Evolutionary conservation across 176 grass and related monocot genomes (phyloP).

Genomic region (Areca catechu): DNA sequence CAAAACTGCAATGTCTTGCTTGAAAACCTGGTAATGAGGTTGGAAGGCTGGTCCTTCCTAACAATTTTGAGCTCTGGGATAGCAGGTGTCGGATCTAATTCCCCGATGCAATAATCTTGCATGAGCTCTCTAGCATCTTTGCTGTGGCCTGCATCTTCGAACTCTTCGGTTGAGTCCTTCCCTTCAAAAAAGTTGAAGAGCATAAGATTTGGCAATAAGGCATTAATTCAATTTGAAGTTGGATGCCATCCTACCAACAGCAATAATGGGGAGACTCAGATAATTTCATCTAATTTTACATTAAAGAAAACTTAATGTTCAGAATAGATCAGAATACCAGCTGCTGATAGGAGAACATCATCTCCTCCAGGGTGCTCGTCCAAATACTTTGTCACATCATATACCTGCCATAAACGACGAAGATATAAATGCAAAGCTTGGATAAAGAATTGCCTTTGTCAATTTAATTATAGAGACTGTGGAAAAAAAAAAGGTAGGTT

Average conservation of each 20-base stretch:
- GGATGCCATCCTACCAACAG: too few species aligned
- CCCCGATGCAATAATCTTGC: conserved; percentile 77
- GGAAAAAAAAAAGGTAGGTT: too few species aligned
- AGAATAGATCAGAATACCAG: conserved; percentile 27
- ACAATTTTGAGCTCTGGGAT: conserved; percentile 68
- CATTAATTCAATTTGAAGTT: too few species aligned
- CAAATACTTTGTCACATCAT: conserved; percentile 87
- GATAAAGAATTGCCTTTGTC: too few species aligned
- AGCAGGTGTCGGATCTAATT: conserved; percentile 39
- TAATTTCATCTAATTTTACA: too few species aligned
- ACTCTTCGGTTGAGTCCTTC: conserved; percentile 71
- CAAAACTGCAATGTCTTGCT: conserved; percentile 23
- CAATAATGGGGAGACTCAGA: too few species aligned
- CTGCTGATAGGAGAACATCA: conserved; percentile 50
- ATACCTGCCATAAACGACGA: conserved; percentile 33
- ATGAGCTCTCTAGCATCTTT: conserved; percentile 58
- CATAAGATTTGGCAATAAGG: too few species aligned
- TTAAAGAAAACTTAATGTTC: neutral
- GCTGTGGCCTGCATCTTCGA: conserved; percentile 79
- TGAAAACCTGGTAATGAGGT: conserved; percentile 31
- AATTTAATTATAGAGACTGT: too few species aligned
- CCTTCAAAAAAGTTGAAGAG: conserved; percentile 37
- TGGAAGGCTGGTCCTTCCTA: conserved; percentile 35
- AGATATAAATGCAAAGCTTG: neutral
- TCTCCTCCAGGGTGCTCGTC: conserved; percentile 89